Evolutionary conservation across 2,329 filamentous ascomycete genomes (phyloP).

Genomic region (Macrophomina pseudophaseolina): DNA sequence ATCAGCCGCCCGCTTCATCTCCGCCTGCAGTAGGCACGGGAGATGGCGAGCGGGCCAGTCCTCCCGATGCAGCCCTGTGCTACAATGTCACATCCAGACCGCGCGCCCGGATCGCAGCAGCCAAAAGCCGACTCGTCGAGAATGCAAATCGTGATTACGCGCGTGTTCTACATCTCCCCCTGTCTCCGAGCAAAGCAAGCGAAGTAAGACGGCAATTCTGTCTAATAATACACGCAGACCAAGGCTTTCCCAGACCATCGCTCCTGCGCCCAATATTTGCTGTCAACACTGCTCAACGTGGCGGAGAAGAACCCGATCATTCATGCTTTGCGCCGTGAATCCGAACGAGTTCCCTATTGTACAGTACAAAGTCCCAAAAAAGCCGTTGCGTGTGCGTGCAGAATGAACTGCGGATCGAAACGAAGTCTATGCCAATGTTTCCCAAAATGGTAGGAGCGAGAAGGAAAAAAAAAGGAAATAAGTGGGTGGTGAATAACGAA

Average conservation of each 20-base stretch:
- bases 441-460: slow-evolving; percentile 18
- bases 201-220: slow-evolving; percentile 18
- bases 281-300: not conserved
- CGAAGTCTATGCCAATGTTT: slow-evolving; percentile 39
- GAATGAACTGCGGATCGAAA: slow-evolving; percentile 21
- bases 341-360: slow-evolving; percentile 29
- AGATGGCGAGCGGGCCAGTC: slow-evolving; percentile 18
- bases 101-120: not conserved
- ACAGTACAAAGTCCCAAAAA: slow-evolving; percentile 20
- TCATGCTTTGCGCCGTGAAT: slow-evolving; percentile 18
- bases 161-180: slow-evolving; percentile 22
- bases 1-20: slow-evolving; percentile 7
- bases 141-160: slow-evolving; percentile 28
- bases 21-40: slow-evolving; percentile 22
- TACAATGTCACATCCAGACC: slow-evolving; percentile 19
- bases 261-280: not conserved
- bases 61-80: slow-evolving; percentile 27
- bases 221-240: slow-evolving; percentile 25
- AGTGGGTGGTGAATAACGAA: slow-evolving; percentile 14
- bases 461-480: not conserved
- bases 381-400: slow-evolving; percentile 26
- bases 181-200: slow-evolving; percentile 5
- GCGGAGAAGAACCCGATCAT: slow-evolving; percentile 14
- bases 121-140: slow-evolving; percentile 10
- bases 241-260: slow-evolving; percentile 17